phyloP scores from a whole-genome alignment of 768 basidiomycete species.

The Jaapia argillacea region DNA sequence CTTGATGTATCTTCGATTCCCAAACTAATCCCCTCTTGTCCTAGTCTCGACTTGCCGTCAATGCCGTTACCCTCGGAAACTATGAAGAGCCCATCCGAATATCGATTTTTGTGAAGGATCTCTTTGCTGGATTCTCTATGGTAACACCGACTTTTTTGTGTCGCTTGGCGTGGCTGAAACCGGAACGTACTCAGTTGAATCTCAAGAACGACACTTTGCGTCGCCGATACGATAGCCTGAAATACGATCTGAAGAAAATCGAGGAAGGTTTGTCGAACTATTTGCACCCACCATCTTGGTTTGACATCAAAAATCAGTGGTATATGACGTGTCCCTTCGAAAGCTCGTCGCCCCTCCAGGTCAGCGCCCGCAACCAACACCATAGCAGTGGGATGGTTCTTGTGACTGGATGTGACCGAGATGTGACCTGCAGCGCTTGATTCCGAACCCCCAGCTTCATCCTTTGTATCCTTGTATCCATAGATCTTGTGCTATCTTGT shows the following conservation, averaged over 20 bases:
- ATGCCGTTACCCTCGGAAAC: slow-evolving; percentile 74
- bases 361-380: not conserved
- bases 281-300: not conserved
- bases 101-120: slow-evolving; percentile 68
- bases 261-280: slow-evolving; percentile 77
- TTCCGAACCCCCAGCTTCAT: too few species aligned
- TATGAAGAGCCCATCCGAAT: slow-evolving; percentile 74
- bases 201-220: slow-evolving; percentile 73
- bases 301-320: slow-evolving; percentile 36
- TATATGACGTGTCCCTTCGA: slow-evolving; percentile 76
- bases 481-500: too few species aligned
- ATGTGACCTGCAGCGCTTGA: too few species aligned
- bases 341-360: slow-evolving; percentile 31
- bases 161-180: not conserved
- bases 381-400: too few species aligned
- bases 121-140: slow-evolving; percentile 82
- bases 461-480: too few species aligned
- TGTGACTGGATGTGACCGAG: too few species aligned
- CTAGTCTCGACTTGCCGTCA: slow-evolving; percentile 72
- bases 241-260: slow-evolving; percentile 83
- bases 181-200: slow-evolving; percentile 43
- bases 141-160: slow-evolving; percentile 22
- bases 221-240: slow-evolving; percentile 70
- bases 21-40: too few species aligned
- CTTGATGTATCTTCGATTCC: not conserved